phyloP scores from a whole-genome alignment of 306 rosid genomes.

The Gillenia trifoliata region DNA sequence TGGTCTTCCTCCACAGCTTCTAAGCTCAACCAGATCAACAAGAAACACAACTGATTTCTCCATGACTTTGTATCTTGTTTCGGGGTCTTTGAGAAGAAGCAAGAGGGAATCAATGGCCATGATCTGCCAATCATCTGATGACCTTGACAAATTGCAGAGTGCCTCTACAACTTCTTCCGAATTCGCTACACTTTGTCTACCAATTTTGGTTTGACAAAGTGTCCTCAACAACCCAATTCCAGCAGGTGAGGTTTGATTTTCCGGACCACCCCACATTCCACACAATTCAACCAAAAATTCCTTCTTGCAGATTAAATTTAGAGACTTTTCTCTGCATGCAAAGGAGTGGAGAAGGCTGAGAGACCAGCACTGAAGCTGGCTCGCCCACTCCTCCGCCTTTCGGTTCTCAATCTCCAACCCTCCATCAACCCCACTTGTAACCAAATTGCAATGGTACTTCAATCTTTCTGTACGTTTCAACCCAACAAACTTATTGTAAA shows the following conservation, averaged over 20 bases:
- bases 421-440: constrained; percentile 52
- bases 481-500: constrained; percentile 36
- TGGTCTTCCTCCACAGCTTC: constrained; percentile 16
- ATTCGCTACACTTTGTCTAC: constrained; percentile 43
- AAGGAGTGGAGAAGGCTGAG: constrained; percentile 50
- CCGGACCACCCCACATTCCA: constrained; percentile 59
- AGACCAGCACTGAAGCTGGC: constrained; percentile 66
- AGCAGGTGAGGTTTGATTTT: constrained; percentile 39
- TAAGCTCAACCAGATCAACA: constrained; percentile 52
- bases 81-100: constrained; percentile 55
- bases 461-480: constrained; percentile 34
- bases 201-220: constrained; percentile 42
- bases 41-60: constrained; percentile 36
- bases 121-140: constrained; percentile 49
- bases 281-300: constrained; percentile 37
- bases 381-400: constrained; percentile 72
- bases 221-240: constrained; percentile 53
- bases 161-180: constrained; percentile 28
- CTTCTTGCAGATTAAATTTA: constrained; percentile 41
- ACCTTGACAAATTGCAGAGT: constrained; percentile 48
- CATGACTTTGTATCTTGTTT: constrained; percentile 39
- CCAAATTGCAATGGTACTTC: constrained; percentile 53
- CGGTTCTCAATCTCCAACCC: constrained; percentile 46
- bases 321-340: constrained; percentile 45
- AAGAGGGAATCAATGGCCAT: constrained; percentile 54